Percentiles rank a stretch among this genome's conserved stretches.
phyloP scores from a whole-genome alignment of 2,329 filamentous ascomycete genomes.

The Scedosporium aurantiacum region DNA sequence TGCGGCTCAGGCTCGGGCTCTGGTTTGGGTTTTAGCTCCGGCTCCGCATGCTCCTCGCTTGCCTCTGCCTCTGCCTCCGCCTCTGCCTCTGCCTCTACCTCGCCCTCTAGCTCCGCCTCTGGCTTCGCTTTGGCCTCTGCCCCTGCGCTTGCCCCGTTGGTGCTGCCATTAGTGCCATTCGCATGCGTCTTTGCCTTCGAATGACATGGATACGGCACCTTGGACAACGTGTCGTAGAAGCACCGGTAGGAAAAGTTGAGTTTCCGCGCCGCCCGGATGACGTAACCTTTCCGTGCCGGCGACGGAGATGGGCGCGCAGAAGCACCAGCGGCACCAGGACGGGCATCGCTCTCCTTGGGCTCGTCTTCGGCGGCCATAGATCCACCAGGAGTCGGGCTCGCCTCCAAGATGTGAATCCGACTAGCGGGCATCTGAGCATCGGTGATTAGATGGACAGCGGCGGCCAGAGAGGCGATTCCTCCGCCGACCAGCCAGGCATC shows the following conservation, averaged over 20 bases:
- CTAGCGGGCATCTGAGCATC: constrained; percentile 21
- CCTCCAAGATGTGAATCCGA: constrained; percentile 23
- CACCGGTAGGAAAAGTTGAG: constrained; percentile 21
- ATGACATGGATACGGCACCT: constrained; percentile 6
- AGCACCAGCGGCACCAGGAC: too few species aligned
- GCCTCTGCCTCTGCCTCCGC: not conserved
- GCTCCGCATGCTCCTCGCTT: not conserved
- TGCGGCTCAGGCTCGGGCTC: not conserved
- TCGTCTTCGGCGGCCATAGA: constrained; percentile 12
- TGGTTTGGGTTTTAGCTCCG: not conserved
- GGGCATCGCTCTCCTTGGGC: not conserved
- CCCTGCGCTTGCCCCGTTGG: not conserved
- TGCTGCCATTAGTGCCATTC: not conserved
- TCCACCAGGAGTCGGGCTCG: constrained; percentile 16
- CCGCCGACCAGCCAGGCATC: constrained; percentile 23
- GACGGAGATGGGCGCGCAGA: not conserved
- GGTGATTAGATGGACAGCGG: constrained; percentile 22
- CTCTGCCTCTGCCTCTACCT: not conserved
- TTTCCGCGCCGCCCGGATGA: constrained; percentile 23
- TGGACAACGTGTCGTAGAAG: constrained; percentile 16
- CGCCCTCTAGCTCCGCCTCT: not conserved
- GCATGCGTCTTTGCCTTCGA: not conserved
- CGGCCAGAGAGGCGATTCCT: constrained; percentile 22
- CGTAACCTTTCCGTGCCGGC: constrained; percentile 17
- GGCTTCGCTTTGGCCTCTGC: not conserved